A percentile compares a stretch with the other conserved stretches of the same genome.
Conservation (phyloP, 2,329 filamentous ascomycete genomes). For the Teratosphaeria nubilosa region DNA sequence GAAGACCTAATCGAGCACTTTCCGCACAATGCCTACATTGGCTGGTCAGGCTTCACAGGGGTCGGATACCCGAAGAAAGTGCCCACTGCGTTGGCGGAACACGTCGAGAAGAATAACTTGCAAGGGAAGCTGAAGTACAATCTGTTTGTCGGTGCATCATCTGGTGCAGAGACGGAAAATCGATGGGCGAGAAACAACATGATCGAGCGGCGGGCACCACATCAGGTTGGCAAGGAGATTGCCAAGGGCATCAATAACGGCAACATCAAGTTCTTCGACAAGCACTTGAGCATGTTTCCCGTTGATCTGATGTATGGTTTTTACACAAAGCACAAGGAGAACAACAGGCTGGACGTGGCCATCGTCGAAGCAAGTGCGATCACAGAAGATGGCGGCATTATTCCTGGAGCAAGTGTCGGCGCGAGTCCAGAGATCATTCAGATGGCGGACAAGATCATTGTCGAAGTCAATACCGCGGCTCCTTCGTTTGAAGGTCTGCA, state of each 20-base stretch:
- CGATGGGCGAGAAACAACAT: slow-evolving; percentile 82
- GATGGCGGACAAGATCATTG: slow-evolving; percentile 87
- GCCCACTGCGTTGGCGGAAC: slow-evolving; percentile 72
- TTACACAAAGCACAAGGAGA: slow-evolving; percentile 70
- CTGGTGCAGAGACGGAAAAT: slow-evolving; percentile 82
- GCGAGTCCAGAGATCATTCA: slow-evolving; percentile 75
- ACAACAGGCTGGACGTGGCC: slow-evolving; percentile 67
- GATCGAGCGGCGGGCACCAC: slow-evolving; percentile 75
- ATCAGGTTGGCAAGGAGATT: slow-evolving; percentile 85
- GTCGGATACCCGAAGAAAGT: slow-evolving; percentile 60
- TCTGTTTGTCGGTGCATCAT: slow-evolving; percentile 82
- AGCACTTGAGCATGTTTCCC: slow-evolving; percentile 88
- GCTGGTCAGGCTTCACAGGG: slow-evolving; percentile 85
- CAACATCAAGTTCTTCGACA: slow-evolving; percentile 85
- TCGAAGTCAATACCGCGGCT: slow-evolving; percentile 81
- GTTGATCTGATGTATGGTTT: slow-evolving; percentile 65
- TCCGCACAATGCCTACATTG: slow-evolving; percentile 75
- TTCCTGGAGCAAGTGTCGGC: slow-evolving; percentile 76
- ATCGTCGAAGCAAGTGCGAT: slow-evolving; percentile 77
- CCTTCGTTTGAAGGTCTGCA: slow-evolving; percentile 81
- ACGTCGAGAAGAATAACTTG: slow-evolving; percentile 77
- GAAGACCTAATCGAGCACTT: slow-evolving; percentile 74
- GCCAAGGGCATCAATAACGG: slow-evolving; percentile 84
- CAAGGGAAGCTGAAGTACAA: slow-evolving; percentile 78
- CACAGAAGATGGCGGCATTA: slow-evolving; percentile 78